Evolutionary conservation across 805 yeast genomes (phyloP).

Genomic region (Candida schatavii): DNA sequence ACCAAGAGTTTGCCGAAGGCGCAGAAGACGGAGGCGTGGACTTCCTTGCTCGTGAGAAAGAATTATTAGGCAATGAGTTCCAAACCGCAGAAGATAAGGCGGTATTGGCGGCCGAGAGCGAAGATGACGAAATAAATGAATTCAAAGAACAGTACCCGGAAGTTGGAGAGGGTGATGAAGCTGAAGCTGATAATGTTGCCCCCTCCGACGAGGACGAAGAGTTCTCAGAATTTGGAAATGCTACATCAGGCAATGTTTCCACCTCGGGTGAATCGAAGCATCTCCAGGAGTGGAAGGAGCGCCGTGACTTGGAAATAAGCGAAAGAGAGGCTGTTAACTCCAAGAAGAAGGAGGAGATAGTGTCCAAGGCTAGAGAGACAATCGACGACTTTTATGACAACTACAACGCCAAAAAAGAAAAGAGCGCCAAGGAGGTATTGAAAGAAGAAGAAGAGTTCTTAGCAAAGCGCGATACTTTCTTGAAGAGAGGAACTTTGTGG

Average conservation of each 20-base stretch:
- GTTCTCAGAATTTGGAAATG: slow-evolving; percentile 29
- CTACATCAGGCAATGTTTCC: slow-evolving; percentile 17
- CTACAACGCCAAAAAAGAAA: slow-evolving; percentile 81
- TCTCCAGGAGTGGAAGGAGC: slow-evolving; percentile 71
- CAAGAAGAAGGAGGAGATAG: slow-evolving; percentile 61
- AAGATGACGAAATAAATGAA: slow-evolving; percentile 49
- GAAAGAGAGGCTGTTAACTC: slow-evolving; percentile 73
- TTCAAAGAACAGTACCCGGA: slow-evolving; percentile 67
- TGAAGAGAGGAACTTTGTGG: slow-evolving; percentile 53
- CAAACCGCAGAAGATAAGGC: slow-evolving; percentile 60
- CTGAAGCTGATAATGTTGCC: slow-evolving; percentile 15
- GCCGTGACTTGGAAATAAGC: slow-evolving; percentile 72
- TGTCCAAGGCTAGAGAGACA: slow-evolving; percentile 73
- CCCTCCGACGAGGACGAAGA: slow-evolving; percentile 36
- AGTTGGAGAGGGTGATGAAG: slow-evolving; percentile 33
- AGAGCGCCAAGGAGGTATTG: slow-evolving; percentile 58
- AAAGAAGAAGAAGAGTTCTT: slow-evolving; percentile 70
- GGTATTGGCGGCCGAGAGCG: slow-evolving; percentile 36
- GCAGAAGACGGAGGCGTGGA: slow-evolving; percentile 43
- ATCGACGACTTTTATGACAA: slow-evolving; percentile 91
- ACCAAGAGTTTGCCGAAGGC: slow-evolving; percentile 27
- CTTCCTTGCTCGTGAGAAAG: slow-evolving; percentile 67
- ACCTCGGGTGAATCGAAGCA: slow-evolving; percentile 32
- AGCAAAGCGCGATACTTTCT: slow-evolving; percentile 67
- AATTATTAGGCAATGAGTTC: slow-evolving; percentile 68